A percentile compares a stretch with the other conserved stretches of the same genome.
phyloP scores from a whole-genome alignment of 192 early-diverging fungal species.

The Coemansia sp. region DNA sequence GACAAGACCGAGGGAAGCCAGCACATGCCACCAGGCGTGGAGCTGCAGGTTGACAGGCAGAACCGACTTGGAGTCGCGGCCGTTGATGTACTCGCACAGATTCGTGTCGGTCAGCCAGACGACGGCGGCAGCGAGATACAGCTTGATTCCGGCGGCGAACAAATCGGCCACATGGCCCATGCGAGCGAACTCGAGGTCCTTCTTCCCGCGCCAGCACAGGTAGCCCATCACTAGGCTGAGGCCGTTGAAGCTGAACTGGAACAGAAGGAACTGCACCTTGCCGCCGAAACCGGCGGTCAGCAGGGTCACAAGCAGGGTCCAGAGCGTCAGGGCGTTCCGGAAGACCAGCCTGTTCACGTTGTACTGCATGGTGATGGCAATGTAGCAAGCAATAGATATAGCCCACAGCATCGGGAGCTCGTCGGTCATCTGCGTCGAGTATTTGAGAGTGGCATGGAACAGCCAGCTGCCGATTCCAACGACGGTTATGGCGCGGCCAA shows the following conservation, averaged over 20 bases:
- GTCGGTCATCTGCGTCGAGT: slow-evolving; percentile 68
- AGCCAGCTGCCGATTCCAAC: slow-evolving; percentile 77
- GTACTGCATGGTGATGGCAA: slow-evolving; percentile 48
- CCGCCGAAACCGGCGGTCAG: slow-evolving; percentile 48
- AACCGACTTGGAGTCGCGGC: slow-evolving; percentile 30
- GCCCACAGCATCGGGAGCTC: slow-evolving; percentile 68
- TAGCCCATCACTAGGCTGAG: slow-evolving; percentile 29
- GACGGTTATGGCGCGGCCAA: slow-evolving; percentile 61
- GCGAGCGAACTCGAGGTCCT: slow-evolving; percentile 24
- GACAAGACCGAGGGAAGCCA: slow-evolving; percentile 60
- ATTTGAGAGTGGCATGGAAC: slow-evolving; percentile 74
- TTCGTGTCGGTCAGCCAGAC: slow-evolving; percentile 54
- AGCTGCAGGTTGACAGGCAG: slow-evolving; percentile 59
- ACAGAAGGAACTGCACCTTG: slow-evolving; percentile 50
- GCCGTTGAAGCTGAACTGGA: slow-evolving; percentile 51
- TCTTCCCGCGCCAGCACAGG: slow-evolving; percentile 43
- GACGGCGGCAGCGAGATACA: slow-evolving; percentile 24
- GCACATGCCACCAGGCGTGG: slow-evolving; percentile 66
- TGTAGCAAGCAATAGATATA: slow-evolving; percentile 53
- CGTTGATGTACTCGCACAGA: slow-evolving; percentile 51
- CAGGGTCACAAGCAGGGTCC: slow-evolving; percentile 43
- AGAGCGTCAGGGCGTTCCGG: slow-evolving; percentile 42
- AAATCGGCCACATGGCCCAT: slow-evolving; percentile 39
- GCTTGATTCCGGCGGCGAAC: slow-evolving; percentile 35
- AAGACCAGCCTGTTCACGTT: slow-evolving; percentile 33